These are phyloP conservation scores for Mortierella sp. DNA, from an alignment of 371 early-diverging fungal genomes.

Conservation along the genomic window DNA sequence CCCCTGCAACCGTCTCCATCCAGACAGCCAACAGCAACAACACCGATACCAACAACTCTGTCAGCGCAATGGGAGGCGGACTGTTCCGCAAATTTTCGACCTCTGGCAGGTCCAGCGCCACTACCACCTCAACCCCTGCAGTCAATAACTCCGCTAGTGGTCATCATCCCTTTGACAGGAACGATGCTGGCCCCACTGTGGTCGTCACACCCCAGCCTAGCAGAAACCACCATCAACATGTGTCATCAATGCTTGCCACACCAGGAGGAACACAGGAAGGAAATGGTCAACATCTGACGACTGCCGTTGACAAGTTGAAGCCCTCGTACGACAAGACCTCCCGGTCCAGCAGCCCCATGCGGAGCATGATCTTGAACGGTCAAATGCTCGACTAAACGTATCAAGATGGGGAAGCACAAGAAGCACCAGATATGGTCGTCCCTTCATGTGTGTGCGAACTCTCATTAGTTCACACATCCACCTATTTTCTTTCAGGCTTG, in stretches of 20 bases:
- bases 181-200: conserved; percentile 31
- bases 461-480: not conserved
- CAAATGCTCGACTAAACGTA: conserved; percentile 45
- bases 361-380: conserved; percentile 52
- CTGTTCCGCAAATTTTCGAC: conserved; percentile 52
- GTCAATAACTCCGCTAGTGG: not conserved
- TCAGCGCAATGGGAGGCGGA: conserved; percentile 15
- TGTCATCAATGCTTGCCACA: not conserved
- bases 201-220: conserved; percentile 15
- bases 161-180: conserved; percentile 33
- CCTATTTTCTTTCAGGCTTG: not conserved
- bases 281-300: conserved; percentile 21
- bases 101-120: conserved; percentile 8
- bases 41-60: conserved; percentile 12
- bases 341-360: conserved; percentile 53
- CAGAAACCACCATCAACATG: conserved; percentile 1
- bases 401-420: not conserved
- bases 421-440: not conserved
- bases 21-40: not conserved
- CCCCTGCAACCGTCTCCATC: conserved; percentile 12
- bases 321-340: conserved; percentile 40
- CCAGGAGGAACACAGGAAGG: not conserved
- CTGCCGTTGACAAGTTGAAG: conserved; percentile 37
- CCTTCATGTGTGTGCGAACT: not conserved
- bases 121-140: not conserved